Conservation (phyloP, 805 yeast species). For the Saccharomyces mikatae region DNA sequence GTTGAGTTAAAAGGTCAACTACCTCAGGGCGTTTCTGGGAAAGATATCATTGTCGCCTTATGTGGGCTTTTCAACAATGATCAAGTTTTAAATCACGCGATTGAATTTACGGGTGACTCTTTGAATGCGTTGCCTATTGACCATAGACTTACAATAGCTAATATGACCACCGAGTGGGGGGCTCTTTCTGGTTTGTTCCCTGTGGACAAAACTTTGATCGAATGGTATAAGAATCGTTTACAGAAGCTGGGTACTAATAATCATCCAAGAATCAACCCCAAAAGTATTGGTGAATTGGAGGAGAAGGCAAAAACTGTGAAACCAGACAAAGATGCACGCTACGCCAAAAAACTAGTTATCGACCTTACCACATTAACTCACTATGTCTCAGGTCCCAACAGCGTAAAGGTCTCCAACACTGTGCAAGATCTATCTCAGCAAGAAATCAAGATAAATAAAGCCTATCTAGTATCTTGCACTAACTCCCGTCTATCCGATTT, state of each 20-base stretch:
- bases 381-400: slow-evolving; percentile 91
- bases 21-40: slow-evolving; percentile 86
- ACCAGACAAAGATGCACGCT: slow-evolving; percentile 72
- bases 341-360: slow-evolving; percentile 79
- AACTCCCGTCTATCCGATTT: slow-evolving; percentile 90
- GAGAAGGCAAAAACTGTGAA: slow-evolving; percentile 10
- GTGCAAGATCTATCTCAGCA: slow-evolving; percentile 64
- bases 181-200: slow-evolving; percentile 96
- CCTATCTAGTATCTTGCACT: slow-evolving; percentile 96
- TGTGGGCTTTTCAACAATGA: slow-evolving; percentile 91
- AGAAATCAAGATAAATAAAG: slow-evolving; percentile 78
- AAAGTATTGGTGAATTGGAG: slow-evolving; percentile 41
- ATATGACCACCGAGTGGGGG: slow-evolving; percentile 99
- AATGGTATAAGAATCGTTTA: slow-evolving; percentile 69
- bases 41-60: slow-evolving; percentile 91
- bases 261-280: slow-evolving; percentile 74
- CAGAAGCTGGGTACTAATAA: slow-evolving; percentile 45
- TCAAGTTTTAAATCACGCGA: slow-evolving; percentile 88
- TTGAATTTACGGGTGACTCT: slow-evolving; percentile 85
- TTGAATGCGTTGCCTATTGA: slow-evolving; percentile 64
- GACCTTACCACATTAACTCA: slow-evolving; percentile 80
- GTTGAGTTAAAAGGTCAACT: slow-evolving; percentile 78
- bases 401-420: slow-evolving; percentile 84
- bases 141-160: slow-evolving; percentile 85
- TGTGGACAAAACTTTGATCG: slow-evolving; percentile 69